Evolutionary conservation across 2,329 filamentous ascomycete species (phyloP).

Genomic region (Diaporthe sp.): DNA sequence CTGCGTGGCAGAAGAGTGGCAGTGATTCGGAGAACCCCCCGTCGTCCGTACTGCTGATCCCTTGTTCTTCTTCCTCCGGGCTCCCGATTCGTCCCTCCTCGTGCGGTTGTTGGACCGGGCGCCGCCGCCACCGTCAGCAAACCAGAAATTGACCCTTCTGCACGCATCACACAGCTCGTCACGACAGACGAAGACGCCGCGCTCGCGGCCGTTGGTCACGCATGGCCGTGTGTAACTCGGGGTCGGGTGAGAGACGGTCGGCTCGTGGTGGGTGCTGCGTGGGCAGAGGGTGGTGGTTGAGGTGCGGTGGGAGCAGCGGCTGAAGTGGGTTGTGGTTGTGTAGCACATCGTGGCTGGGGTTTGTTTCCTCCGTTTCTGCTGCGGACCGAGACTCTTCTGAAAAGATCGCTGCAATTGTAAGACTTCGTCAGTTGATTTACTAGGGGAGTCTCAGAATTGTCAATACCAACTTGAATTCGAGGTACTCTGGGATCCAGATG

Average conservation of each 20-base stretch:
- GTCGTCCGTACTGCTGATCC: background rate
- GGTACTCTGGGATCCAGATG: background rate
- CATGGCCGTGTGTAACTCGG: background rate
- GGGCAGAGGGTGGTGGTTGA: background rate
- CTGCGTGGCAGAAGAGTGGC: background rate
- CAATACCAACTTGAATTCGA: background rate
- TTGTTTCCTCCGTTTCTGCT: background rate
- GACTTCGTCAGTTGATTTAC: background rate
- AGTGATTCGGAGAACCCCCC: background rate
- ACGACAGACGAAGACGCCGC: background rate
- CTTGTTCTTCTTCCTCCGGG: background rate
- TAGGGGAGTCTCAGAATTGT: background rate
- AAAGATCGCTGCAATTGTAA: background rate
- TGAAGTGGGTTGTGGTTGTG: background rate
- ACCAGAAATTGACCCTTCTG: background rate
- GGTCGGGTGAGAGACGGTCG: background rate
- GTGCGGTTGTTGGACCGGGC: background rate
- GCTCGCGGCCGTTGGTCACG: background rate
- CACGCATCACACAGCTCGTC: slow-evolving; percentile 4
- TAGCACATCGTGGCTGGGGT: background rate
- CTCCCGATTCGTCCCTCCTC: background rate
- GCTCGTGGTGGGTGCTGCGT: background rate
- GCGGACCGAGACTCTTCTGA: too few species aligned
- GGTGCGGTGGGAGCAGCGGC: background rate
- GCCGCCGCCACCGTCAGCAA: background rate